Evolutionary conservation across 78 protist genomes (phyloP).

Genomic region (Cavenderia fasciculata): DNA sequence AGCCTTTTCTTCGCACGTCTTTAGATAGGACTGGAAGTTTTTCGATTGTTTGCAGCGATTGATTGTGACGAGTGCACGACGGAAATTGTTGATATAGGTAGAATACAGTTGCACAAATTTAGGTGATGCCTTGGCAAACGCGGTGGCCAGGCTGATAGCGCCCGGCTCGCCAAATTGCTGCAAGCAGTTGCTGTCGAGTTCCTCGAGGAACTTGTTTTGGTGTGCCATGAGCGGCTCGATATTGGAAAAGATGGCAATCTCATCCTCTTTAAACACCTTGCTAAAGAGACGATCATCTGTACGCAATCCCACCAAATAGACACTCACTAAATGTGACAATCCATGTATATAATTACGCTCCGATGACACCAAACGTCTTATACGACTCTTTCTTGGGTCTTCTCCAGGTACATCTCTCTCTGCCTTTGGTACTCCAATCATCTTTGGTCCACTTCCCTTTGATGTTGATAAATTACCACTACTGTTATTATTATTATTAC

Average conservation of each 20-base stretch:
- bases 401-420: slow-evolving; percentile 52
- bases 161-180: slow-evolving; percentile 30
- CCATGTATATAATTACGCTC: slow-evolving; percentile 38
- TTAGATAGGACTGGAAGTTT: slow-evolving; percentile 62
- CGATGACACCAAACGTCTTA: slow-evolving; percentile 35
- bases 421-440: too few species aligned
- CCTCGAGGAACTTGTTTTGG: slow-evolving; percentile 62
- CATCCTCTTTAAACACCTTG: slow-evolving; percentile 66
- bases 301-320: slow-evolving; percentile 36
- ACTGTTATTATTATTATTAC: neutral
- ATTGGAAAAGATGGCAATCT: slow-evolving; percentile 50
- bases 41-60: slow-evolving; percentile 58
- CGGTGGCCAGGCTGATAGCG: slow-evolving; percentile 17
- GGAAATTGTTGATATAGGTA: slow-evolving; percentile 42
- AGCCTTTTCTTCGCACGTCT: slow-evolving; percentile 63
- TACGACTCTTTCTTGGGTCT: slow-evolving; percentile 29
- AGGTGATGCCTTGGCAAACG: slow-evolving; percentile 22
- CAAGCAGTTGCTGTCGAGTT: slow-evolving; percentile 6
- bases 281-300: slow-evolving; percentile 67
- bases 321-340: slow-evolving; percentile 8
- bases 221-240: slow-evolving; percentile 30
- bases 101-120: slow-evolving; percentile 44
- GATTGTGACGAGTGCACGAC: slow-evolving; percentile 23
- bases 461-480: neutral
- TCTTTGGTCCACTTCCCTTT: too few species aligned